Evolutionary conservation across 371 early-diverging fungal genomes (phyloP), one percentile per base, ranked within the genome.

Genomic region (Batkoa obscura): DNA sequence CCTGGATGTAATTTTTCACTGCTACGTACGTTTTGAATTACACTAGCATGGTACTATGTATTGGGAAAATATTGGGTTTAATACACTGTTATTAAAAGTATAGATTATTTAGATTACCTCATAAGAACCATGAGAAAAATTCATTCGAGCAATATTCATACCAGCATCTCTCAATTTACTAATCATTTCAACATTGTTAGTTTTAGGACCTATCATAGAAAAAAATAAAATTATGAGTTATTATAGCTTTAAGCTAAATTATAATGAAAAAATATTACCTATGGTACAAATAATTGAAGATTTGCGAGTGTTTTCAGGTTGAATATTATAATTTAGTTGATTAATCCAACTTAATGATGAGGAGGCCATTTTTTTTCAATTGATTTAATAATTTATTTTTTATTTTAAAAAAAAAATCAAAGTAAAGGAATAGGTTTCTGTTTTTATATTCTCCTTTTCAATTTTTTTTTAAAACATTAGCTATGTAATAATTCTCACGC

Each of bases 101-200:
- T 23, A 53, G 4, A 52, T 35, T 39, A 39, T 43, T 12, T 45
- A 47, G 56, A 56, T 51, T 68, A 80, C 81, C 67, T 91, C 94
- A 68, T 95, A 82, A 55, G 83, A 76, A 32, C 95, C 95, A 71
- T 95, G 95, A 42, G 92, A 91, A 64, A 95, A 94, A 78, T 89
- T 88, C 86, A 88, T 83, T 60, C 99, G 84, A 50, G 84, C 89
- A 58, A 99, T 86, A 69, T 88, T 92, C 80, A 98, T 86, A 53
- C 99, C 99, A 12, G 89, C 85, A 60, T 86, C 75, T 62, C 88
- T 78, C 59, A 94, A 76, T 66, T 84, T 75, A 42, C 76, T 79
- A 47, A 94, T 72, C 76, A 77, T 80, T 65, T 92, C 91, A 42
- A 86, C 81, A 41, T 68, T 75, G 73, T 88, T 85, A 46, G 87